phyloP scores from a whole-genome alignment of 768 basidiomycete genomes.

The Russula sp. region DNA sequence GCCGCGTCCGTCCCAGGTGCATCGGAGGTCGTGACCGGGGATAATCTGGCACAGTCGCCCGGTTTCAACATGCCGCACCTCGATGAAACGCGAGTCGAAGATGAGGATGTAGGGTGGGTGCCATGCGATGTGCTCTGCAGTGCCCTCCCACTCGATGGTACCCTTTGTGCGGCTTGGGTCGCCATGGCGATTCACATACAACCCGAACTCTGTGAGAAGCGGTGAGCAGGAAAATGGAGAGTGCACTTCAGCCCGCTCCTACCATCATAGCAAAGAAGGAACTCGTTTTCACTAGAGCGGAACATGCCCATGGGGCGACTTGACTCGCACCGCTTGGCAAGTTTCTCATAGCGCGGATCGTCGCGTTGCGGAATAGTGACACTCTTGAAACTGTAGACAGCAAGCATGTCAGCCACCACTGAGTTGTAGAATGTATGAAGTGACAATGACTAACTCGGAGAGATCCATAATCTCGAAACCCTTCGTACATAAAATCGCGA shows the following conservation, averaged over 20 bases:
- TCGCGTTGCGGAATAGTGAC: conserved; percentile 85
- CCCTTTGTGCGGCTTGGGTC: conserved; percentile 63
- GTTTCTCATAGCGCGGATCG: conserved; percentile 51
- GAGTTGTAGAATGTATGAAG: not conserved
- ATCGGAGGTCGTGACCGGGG: conserved; percentile 70
- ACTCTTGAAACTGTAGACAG: conserved; percentile 60
- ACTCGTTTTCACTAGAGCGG: conserved; percentile 79
- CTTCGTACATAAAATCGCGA: conserved; percentile 87
- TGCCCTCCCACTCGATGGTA: conserved; percentile 93
- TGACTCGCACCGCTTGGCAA: conserved; percentile 75
- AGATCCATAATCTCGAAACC: conserved; percentile 99
- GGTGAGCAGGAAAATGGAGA: not conserved
- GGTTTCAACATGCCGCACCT: conserved; percentile 77
- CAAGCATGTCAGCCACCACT: not conserved
- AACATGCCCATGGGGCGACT: conserved; percentile 87
- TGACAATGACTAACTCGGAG: conserved; percentile 58
- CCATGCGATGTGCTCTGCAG: conserved; percentile 80
- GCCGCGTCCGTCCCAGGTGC: conserved; percentile 84
- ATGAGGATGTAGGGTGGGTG: conserved; percentile 85
- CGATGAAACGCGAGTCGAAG: conserved; percentile 86
- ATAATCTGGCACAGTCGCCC: conserved; percentile 79
- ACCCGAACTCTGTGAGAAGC: conserved; percentile 62
- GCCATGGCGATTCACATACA: conserved; percentile 91
- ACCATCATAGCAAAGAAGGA: conserved; percentile 87
- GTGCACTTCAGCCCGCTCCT: conserved; percentile 20